These are phyloP conservation scores for Phycomyces blakesleeanus DNA, from an alignment of 192 early-diverging fungal species.

Conservation along the genomic window DNA sequence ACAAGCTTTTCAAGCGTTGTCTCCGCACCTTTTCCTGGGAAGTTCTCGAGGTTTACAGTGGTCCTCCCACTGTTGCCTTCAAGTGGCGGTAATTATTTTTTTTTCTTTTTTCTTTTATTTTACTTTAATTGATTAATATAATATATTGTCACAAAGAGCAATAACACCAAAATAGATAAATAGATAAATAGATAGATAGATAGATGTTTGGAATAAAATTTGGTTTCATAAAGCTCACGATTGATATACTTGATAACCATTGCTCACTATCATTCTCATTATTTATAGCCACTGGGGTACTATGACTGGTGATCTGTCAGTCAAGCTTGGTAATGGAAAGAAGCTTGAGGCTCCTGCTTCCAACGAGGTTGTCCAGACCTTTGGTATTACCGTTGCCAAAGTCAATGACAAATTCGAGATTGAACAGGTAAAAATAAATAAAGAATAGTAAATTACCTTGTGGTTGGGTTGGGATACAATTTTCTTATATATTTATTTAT, in stretches of 20 bases:
- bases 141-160: too few relatives aligned
- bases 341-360: conserved; percentile 37
- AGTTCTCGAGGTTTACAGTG: conserved; percentile 40
- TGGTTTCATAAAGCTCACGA: too few relatives aligned
- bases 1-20: conserved; percentile 39
- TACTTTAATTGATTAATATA: too few relatives aligned
- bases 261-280: too few relatives aligned
- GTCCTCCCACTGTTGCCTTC: conserved; percentile 44
- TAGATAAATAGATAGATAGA: too few relatives aligned
- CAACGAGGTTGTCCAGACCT: conserved; percentile 34
- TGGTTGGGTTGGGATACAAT: neutral
- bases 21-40: conserved; percentile 43
- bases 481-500: too few relatives aligned
- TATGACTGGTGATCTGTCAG: conserved; percentile 35
- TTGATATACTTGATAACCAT: too few relatives aligned
- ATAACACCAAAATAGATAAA: too few relatives aligned
- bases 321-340: conserved; percentile 33
- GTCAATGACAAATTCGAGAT: conserved; percentile 44
- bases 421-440: conserved; percentile 26
- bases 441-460: neutral
- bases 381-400: conserved; percentile 38
- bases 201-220: too few relatives aligned
- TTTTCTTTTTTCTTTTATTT: neutral
- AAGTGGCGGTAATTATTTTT: conserved; percentile 35
- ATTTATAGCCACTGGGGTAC: conserved; percentile 34